phyloP scores from a whole-genome alignment of 768 basidiomycete species.

The Tulasnella sp. region DNA sequence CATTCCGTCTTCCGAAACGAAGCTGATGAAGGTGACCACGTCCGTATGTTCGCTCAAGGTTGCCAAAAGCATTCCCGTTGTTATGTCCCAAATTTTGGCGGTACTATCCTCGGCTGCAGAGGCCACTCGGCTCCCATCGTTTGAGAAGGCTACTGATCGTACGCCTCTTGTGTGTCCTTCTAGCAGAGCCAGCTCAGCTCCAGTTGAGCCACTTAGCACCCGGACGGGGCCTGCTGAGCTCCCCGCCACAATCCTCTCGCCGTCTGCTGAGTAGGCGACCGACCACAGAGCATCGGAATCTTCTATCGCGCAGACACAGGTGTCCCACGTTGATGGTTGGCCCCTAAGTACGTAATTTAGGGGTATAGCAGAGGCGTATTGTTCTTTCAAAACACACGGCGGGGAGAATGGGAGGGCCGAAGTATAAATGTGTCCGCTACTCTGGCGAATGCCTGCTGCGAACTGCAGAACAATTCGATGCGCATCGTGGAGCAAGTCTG shows the following conservation, averaged over 20 bases:
- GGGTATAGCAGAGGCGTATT: background rate
- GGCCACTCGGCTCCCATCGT: conserved; percentile 3
- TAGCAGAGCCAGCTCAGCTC: background rate
- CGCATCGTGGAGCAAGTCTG: background rate
- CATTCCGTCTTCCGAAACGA: background rate
- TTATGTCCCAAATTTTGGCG: conserved; percentile 4
- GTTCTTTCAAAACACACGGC: background rate
- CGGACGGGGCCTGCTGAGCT: background rate
- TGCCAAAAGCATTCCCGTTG: background rate
- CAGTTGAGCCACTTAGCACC: background rate
- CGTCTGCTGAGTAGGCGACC: background rate
- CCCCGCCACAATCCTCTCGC: background rate
- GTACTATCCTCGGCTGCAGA: background rate
- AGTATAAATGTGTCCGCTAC: background rate
- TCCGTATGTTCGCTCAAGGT: background rate
- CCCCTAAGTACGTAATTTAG: background rate
- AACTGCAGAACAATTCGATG: conserved; percentile 14
- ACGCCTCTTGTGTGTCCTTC: background rate
- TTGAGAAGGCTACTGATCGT: background rate
- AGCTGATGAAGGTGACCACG: background rate
- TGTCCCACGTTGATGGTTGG: conserved; percentile 3
- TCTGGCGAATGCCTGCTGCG: background rate
- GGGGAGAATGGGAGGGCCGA: conserved; percentile 20
- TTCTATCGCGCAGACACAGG: background rate
- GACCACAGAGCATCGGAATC: background rate